phyloP scores from a whole-genome alignment of 108 stramenopile genomes.

The Parmales sp. region DNA sequence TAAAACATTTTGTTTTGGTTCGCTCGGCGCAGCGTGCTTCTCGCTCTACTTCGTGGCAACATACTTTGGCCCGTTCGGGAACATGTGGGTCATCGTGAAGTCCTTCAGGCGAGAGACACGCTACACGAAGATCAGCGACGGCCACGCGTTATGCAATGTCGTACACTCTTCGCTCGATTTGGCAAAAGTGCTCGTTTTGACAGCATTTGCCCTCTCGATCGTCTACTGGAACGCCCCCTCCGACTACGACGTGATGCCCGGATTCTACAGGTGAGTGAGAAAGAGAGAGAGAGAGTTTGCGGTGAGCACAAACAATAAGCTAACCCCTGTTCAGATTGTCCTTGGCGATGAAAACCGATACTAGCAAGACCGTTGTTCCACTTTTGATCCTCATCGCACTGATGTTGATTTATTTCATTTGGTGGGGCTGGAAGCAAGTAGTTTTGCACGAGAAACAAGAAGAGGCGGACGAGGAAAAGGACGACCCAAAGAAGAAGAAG shows the following conservation, averaged over 20 bases:
- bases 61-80: too few species aligned
- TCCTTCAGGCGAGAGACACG: too few species aligned
- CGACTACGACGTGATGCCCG: conserved; percentile 5
- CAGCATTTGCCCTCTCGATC: neutral
- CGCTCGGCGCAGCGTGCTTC: too few species aligned
- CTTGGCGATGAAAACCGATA: neutral
- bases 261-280: too few species aligned
- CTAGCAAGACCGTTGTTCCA: neutral
- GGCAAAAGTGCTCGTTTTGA: neutral
- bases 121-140: neutral
- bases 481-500: neutral
- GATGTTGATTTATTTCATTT: neutral
- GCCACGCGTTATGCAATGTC: neutral
- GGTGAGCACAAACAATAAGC: too few species aligned
- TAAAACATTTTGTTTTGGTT: neutral
- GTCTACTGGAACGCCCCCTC: conserved; percentile 9
- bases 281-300: too few species aligned
- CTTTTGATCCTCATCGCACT: conserved; percentile 5
- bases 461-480: neutral
- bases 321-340: conserved; percentile 2
- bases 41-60: too few species aligned
- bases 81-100: too few species aligned
- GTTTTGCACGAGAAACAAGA: neutral
- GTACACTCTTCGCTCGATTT: neutral
- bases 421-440: neutral